Percentiles rank a stretch among this genome's conserved stretches.
These are phyloP conservation scores for Aureobasidium sp. DNA, from an alignment of 2,329 filamentous ascomycete genomes.

Conservation along the genomic window DNA sequence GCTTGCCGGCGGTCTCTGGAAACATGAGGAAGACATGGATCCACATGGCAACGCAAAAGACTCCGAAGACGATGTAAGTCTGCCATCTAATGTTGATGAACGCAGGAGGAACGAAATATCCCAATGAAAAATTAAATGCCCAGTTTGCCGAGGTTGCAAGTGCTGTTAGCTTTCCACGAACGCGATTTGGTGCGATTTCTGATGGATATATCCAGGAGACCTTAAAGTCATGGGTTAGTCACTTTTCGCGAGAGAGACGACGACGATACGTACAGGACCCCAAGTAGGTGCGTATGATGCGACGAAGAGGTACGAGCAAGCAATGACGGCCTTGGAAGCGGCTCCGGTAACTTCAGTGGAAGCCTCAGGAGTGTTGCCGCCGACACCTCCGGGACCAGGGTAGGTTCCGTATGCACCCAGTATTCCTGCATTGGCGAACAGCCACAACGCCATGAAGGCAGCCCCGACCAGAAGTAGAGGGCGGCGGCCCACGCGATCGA, in stretches of 20 bases:
- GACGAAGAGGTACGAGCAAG: slow-evolving; percentile 65
- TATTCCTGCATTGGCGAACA: slow-evolving; percentile 55
- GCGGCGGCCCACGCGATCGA: slow-evolving; percentile 70
- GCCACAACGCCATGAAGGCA: slow-evolving; percentile 53
- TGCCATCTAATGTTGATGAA: slow-evolving; percentile 48
- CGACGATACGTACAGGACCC: slow-evolving; percentile 35
- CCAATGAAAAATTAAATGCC: slow-evolving; percentile 44
- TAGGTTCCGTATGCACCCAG: slow-evolving; percentile 50
- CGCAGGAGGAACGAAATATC: slow-evolving; percentile 50
- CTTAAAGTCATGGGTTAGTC: neutral
- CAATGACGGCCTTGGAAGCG: slow-evolving; percentile 46
- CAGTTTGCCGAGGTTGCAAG: slow-evolving; percentile 55
- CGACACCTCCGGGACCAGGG: slow-evolving; percentile 28
- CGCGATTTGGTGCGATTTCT: slow-evolving; percentile 53
- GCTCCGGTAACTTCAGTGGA: slow-evolving; percentile 31
- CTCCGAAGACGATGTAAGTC: slow-evolving; percentile 67
- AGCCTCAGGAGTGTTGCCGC: slow-evolving; percentile 32
- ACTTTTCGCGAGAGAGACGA: neutral
- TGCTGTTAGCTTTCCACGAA: slow-evolving; percentile 56
- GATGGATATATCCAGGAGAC: slow-evolving; percentile 44
- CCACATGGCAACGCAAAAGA: slow-evolving; percentile 60
- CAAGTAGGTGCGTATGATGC: slow-evolving; percentile 59
- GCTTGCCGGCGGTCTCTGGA: slow-evolving; percentile 64
- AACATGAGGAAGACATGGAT: slow-evolving; percentile 60
- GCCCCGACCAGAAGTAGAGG: slow-evolving; percentile 57